phyloP scores from a whole-genome alignment of 768 basidiomycete species.

The Pleurotus tuber-regium region DNA sequence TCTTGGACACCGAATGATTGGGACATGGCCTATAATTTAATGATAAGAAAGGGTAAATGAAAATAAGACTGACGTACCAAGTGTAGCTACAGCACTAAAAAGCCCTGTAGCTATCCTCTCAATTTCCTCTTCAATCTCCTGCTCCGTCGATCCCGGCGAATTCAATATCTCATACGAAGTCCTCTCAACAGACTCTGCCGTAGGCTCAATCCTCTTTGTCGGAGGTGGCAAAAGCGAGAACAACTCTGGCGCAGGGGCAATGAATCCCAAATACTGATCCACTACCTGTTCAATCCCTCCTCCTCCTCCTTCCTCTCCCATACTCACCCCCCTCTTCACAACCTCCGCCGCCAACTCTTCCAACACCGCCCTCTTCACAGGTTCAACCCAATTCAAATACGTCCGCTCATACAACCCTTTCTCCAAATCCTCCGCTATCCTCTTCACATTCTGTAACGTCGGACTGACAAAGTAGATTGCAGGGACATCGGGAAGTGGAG shows the following conservation, averaged over 20 bases:
- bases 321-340: slow-evolving; percentile 70
- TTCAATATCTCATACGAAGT: slow-evolving; percentile 88
- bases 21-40: slow-evolving; percentile 68
- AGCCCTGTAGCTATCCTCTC: slow-evolving; percentile 89
- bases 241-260: slow-evolving; percentile 87
- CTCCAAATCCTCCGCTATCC: slow-evolving; percentile 92
- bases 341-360: slow-evolving; percentile 93
- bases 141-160: slow-evolving; percentile 85
- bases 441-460: slow-evolving; percentile 77
- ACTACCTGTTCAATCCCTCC: slow-evolving; percentile 56
- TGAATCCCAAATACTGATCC: slow-evolving; percentile 97
- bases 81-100: slow-evolving; percentile 87
- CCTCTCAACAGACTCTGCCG: slow-evolving; percentile 33
- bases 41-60: background rate
- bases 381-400: slow-evolving; percentile 94
- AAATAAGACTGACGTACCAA: slow-evolving; percentile 51
- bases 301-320: slow-evolving; percentile 16
- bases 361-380: slow-evolving; percentile 80
- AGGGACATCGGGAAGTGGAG: slow-evolving; percentile 91
- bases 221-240: slow-evolving; percentile 83
- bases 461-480: slow-evolving; percentile 97
- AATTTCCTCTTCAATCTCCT: slow-evolving; percentile 89
- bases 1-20: slow-evolving; percentile 90
- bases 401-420: slow-evolving; percentile 89
- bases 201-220: slow-evolving; percentile 31